Evolutionary conservation across 1,284 basidiomycete genomes (phyloP).

Genomic region (Tranzscheliella williamsii): DNA sequence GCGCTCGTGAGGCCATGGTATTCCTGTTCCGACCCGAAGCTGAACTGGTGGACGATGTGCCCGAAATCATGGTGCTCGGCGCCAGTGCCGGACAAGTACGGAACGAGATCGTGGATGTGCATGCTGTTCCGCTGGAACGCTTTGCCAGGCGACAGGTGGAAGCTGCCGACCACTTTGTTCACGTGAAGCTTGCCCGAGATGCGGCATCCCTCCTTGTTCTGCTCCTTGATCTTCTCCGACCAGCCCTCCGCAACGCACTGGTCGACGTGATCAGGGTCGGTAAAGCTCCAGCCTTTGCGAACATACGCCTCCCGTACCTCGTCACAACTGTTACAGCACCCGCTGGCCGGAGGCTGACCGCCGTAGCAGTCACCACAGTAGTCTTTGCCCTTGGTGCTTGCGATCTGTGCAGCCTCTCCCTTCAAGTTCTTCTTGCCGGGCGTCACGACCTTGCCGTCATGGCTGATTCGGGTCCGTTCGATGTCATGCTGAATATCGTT

Average conservation of each 20-base stretch:
- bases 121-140: slow-evolving; percentile 86
- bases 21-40: slow-evolving; percentile 65
- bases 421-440: slow-evolving; percentile 39
- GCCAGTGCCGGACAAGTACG: slow-evolving; percentile 70
- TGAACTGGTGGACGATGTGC: slow-evolving; percentile 80
- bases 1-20: slow-evolving; percentile 25
- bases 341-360: slow-evolving; percentile 72
- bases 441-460: slow-evolving; percentile 65
- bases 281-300: slow-evolving; percentile 91
- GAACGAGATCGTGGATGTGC: slow-evolving; percentile 89
- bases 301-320: slow-evolving; percentile 89
- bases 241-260: slow-evolving; percentile 89
- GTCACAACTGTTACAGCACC: slow-evolving; percentile 95
- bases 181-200: slow-evolving; percentile 86
- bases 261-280: slow-evolving; percentile 85
- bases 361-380: slow-evolving; percentile 89
- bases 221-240: slow-evolving; percentile 89
- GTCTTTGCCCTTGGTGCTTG: slow-evolving; percentile 32
- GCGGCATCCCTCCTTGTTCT: slow-evolving; percentile 92
- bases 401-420: slow-evolving; percentile 51
- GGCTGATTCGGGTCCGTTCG: slow-evolving; percentile 76
- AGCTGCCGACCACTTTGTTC: slow-evolving; percentile 78
- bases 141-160: slow-evolving; percentile 71
- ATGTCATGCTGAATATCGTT: slow-evolving; percentile 74
- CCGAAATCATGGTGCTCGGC: slow-evolving; percentile 73